Evolutionary conservation across 371 early-diverging fungal species (phyloP), one percentile per base, ranked within the genome.

Genomic region (Massospora cicadina): DNA sequence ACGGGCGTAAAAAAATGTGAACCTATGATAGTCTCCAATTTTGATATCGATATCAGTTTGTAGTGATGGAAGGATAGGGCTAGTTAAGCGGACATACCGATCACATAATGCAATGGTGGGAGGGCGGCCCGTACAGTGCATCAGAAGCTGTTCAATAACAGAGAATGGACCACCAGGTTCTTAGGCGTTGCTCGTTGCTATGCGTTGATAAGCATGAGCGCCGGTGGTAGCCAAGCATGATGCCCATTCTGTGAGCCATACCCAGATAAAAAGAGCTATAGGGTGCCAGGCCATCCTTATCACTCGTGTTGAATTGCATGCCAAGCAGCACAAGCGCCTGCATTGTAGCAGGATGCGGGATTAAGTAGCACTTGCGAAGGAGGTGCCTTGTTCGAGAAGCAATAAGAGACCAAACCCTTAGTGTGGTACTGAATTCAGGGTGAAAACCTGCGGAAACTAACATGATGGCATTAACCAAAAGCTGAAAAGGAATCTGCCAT

Each of bases 151-250:
- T 27, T 57, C 58, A 25, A n/a, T 27, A n/a, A 57, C 26, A 57
- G 3, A 13, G n/a, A n/a, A 57, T 57, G 58, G 25, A 17, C 58
- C 58, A 57, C 58, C 58, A 57, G 28, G 58, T 57, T n/a, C 58
- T 57, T n/a, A 43, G 17, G 5, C 28, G 28, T 7, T 57, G 27
- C 26, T n/a, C n/a, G 26, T 25, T 57, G 10, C 57, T 57, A 7
- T 57, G 10, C 10, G 25, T 2, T 2, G n/a, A 24, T 25, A 24
- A n/a, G 10, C 7, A 26, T 25, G 23, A 26, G 28, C 26, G 28
- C 12, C 28, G 58, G 26, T 57, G 58, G 23, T 25, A 57, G 17
- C 58, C 58, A 10, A 57, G 28, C 13, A 7, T 3, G 26, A 57
- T 57, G 7, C 25, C 58, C 23, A 25, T 23, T n/a, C 28, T 3